Conservation (phyloP, 768 basidiomycete species). For the Amanita thiersii region DNA sequence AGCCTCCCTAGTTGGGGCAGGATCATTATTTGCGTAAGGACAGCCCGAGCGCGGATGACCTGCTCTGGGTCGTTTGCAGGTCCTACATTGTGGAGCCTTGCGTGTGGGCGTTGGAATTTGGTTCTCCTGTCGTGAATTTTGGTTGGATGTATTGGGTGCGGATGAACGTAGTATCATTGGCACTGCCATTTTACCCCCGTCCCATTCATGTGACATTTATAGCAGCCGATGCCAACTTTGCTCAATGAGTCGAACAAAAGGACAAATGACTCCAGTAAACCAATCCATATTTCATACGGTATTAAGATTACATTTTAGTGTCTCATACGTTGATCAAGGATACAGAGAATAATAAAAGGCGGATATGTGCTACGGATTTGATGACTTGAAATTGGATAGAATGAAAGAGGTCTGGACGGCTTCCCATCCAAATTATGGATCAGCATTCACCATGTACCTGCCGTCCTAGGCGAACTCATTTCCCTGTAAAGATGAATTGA, state of each 20-base stretch:
- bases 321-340: conserved; percentile 4
- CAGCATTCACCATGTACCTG: conserved; percentile 3
- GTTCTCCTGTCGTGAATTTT: conserved; percentile 12
- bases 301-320: conserved; percentile 7
- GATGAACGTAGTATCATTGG: conserved; percentile 15
- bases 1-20: background rate
- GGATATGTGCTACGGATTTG: background rate
- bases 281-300: conserved; percentile 5
- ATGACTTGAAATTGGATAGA: background rate
- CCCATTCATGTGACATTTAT: background rate
- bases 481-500: conserved; percentile 31
- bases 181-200: conserved; percentile 8
- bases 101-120: conserved; percentile 30
- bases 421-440: background rate
- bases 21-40: conserved; percentile 28
- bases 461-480: conserved; percentile 11
- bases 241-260: background rate
- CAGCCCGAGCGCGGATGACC: conserved; percentile 63
- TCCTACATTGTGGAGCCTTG: conserved; percentile 44
- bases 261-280: background rate
- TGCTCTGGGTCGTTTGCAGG: conserved; percentile 43
- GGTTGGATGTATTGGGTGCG: conserved; percentile 15
- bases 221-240: background rate
- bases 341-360: conserved; percentile 2
- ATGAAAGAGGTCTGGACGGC: background rate